Base-by-base conservation (phyloP, 2,329 filamentous ascomycete species). In the Botryotinia globosa region DNA sequence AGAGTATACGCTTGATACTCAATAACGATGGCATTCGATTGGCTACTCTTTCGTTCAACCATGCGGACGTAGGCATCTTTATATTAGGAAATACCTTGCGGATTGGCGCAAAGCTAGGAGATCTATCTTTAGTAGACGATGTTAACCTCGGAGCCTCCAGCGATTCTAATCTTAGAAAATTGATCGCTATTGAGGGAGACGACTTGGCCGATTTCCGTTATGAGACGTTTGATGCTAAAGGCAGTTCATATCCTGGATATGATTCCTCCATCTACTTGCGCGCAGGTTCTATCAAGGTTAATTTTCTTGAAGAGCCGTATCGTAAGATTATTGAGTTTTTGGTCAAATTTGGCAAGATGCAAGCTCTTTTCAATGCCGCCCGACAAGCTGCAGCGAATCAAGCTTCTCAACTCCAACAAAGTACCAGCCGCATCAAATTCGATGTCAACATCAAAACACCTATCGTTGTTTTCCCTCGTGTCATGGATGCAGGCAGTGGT, bases 291-390 rank as follows among this genome's bases (percentile, higher is more conserved):
- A 91, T 99, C 81, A 98, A 97, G 83, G 87, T 99, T 80, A 98
- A 98, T 81, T 99, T 99, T 81, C 84, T 98, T 6, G 95, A 98
- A 74, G 97, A 99, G 81, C 96, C 96, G 0, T 98, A 98, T 85
- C 90, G 96, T 69, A 98, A 98, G 83, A 98, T 99, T 76, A 93
- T 99, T 82, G 93, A 97, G 77, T 99, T 99, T 82, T 86, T 97
- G 61, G 94, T 99, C 81, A 99, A 99, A 79, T 99, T 99, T 81
- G 96, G 97, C 74, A 97, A 97, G 83, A 99, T 99, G 96, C 96
- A 99, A 82, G 95, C 96, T 34, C 92, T 99, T 70, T 99, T 97
- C 85, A 99, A 99, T 80, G 95, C 96, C 59, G 96, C 97, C 20
- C 90, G 97, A 48, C 94, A 97, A 82, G 97, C 95, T 56, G 96